Conservation (phyloP, 192 early-diverging fungal genomes). For the Chytriomyces hyalinus region DNA sequence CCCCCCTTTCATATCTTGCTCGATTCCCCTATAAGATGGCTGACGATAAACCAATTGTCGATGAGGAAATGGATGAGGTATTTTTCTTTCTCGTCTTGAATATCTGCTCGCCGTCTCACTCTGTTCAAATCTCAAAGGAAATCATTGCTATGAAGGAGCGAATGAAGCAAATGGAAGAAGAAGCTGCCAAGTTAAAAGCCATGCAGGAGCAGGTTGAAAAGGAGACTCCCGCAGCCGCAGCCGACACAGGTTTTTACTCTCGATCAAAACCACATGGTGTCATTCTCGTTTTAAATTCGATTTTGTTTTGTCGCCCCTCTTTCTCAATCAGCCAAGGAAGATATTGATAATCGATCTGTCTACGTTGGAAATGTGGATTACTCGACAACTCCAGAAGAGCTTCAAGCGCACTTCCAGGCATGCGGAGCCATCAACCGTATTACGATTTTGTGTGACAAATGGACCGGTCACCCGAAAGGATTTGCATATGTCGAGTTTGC, state of each 20-base stretch:
- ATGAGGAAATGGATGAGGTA: slow-evolving; percentile 37
- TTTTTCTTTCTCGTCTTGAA: neutral
- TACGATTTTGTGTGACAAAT: slow-evolving; percentile 94
- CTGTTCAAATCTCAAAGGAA: slow-evolving; percentile 56
- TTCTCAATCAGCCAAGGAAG: slow-evolving; percentile 54
- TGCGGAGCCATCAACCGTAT: slow-evolving; percentile 97
- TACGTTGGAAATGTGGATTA: slow-evolving; percentile 99
- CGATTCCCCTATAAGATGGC: slow-evolving; percentile 12
- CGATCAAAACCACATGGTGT: neutral
- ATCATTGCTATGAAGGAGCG: slow-evolving; percentile 79
- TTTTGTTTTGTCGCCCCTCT: too few species aligned
- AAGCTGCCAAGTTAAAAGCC: slow-evolving; percentile 77
- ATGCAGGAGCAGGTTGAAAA: slow-evolving; percentile 81
- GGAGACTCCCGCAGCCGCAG: slow-evolving; percentile 56
- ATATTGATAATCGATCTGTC: slow-evolving; percentile 84
- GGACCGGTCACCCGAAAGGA: slow-evolving; percentile 70
- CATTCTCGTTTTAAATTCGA: slow-evolving; percentile 13
- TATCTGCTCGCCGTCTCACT: neutral
- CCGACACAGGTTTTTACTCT: slow-evolving; percentile 28
- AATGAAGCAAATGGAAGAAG: slow-evolving; percentile 81
- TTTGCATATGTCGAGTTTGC: slow-evolving; percentile 98
- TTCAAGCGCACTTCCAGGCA: slow-evolving; percentile 92
- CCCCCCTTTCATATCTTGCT: neutral
- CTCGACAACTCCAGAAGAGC: slow-evolving; percentile 88
- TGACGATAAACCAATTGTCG: slow-evolving; percentile 17